These are phyloP conservation scores for Arabis hirsuta DNA, from an alignment of 345 rosid species.

Conservation along the genomic window DNA sequence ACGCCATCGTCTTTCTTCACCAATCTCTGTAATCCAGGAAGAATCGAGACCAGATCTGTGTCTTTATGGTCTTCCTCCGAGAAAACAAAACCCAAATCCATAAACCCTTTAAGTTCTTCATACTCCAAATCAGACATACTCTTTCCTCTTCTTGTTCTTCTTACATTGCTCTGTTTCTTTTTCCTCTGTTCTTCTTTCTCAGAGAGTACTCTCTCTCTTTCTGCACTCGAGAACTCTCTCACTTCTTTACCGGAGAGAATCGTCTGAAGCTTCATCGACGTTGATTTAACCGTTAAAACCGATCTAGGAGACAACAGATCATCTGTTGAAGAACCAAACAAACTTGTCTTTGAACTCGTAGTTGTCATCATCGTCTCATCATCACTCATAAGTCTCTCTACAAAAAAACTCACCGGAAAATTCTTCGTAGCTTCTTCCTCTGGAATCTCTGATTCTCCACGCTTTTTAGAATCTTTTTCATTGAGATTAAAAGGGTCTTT, in stretches of 20 bases:
- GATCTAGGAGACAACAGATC: conserved; percentile 51
- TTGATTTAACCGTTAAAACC: conserved; percentile 39
- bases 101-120: conserved; percentile 73
- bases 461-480: background rate
- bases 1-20: conserved; percentile 36
- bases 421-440: conserved; percentile 30
- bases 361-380: conserved; percentile 44
- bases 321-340: conserved; percentile 39
- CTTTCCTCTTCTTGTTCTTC: conserved; percentile 46
- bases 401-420: conserved; percentile 27
- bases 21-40: conserved; percentile 68
- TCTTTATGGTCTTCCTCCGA: conserved; percentile 62
- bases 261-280: conserved; percentile 52
- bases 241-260: conserved; percentile 62
- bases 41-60: conserved; percentile 52
- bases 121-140: conserved; percentile 70
- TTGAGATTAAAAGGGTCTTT: conserved; percentile 14
- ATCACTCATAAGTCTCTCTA: conserved; percentile 56
- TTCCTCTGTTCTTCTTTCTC: conserved; percentile 32
- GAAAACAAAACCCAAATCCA: conserved; percentile 81
- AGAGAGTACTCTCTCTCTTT: conserved; percentile 22
- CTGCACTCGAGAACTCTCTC: conserved; percentile 16
- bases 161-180: conserved; percentile 26
- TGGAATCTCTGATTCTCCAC: background rate
- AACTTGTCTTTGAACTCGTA: conserved; percentile 36